Evolutionary conservation across 345 rosid species (phyloP), one percentile per base, ranked within the genome.

Genomic region (Corchorus olitorius): DNA sequence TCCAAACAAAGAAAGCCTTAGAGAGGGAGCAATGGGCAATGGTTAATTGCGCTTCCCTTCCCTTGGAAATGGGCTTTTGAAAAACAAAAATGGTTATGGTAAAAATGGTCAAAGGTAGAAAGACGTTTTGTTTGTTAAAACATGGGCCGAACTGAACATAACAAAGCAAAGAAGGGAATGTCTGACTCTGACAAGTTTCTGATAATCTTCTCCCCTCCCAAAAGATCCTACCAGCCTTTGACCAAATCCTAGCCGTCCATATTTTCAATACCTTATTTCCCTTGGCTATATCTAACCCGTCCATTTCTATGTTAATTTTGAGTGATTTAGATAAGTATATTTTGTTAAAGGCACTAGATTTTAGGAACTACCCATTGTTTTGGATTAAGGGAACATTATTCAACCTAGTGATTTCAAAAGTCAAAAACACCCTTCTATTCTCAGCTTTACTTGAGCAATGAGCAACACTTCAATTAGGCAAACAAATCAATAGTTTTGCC

Each of bases 191-290:
- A 78, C 82, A 75, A 20, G 45, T 67, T 48, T 53, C 65, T 76
- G 55, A 76, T 70, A 3, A 48, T 61, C 22, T 56, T 59, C 75
- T 8, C 22, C 41, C 62, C 10, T 39, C 59, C 48, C 61, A 56
- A 64, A 74, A 70, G 66, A 75, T 66, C 76, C 69, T 53, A 41
- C 77, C 84, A 61, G 77, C 81, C 86, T 86, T 89, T 89, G 90
- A 89, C 93, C 85, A 75, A 82, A 86, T 84, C 84, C 79, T 80
- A 77, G 78, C 89, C 91, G 65, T 83, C 85, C 86, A 83, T 86
- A 75, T 35, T 11, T 17, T 1, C 3, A 41, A 63, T 65, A n/a
- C 6, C 0, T 1, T 1, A 27, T 13, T 76, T 61, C 17, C 8
- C 4, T 35, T 14, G 37, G 15, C 43, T 19, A 37, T 37, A 37